A percentile compares a stretch with the other conserved stretches of the same genome.
Evolutionary conservation across 371 early-diverging fungal species (phyloP).

Genomic region (Dipsacomyces acuminosporus): DNA sequence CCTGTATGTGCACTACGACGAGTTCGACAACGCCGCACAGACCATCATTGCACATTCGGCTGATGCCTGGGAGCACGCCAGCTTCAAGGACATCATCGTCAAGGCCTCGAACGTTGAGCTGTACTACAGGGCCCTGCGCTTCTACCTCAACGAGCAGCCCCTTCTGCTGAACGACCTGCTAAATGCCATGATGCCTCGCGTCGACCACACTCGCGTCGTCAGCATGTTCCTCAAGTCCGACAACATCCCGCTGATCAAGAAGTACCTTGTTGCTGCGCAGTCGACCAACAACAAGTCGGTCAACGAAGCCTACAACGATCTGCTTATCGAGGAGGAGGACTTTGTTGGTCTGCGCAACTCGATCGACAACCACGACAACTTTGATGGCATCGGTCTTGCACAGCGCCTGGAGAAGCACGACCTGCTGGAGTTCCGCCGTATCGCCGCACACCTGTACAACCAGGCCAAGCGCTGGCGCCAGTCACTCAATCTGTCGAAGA

Average conservation of each 20-base stretch:
- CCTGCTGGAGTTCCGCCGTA: conserved; percentile 92
- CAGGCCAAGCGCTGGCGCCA: conserved; percentile 92
- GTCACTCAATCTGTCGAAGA: conserved; percentile 90
- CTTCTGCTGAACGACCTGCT: conserved; percentile 86
- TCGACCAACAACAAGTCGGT: conserved; percentile 85
- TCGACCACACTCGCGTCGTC: conserved; percentile 95
- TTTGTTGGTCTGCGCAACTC: conserved; percentile 84
- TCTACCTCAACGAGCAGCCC: conserved; percentile 95
- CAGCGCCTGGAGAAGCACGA: conserved; percentile 91
- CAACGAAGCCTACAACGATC: conserved; percentile 90
- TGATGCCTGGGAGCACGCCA: conserved; percentile 92
- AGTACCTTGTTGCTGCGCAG: conserved; percentile 88
- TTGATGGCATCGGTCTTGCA: conserved; percentile 88
- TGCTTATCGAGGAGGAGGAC: conserved; percentile 96
- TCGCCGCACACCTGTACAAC: conserved; percentile 91
- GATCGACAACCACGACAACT: conserved; percentile 85
- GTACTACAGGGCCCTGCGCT: conserved; percentile 93
- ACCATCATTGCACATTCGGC: conserved; percentile 87
- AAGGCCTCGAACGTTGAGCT: conserved; percentile 95
- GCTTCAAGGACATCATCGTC: conserved; percentile 92
- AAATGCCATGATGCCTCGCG: conserved; percentile 76
- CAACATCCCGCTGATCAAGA: conserved; percentile 92
- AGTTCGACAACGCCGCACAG: conserved; percentile 92
- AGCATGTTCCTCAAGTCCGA: conserved; percentile 93
- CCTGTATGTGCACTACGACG: conserved; percentile 96